Percentiles rank a stretch among this genome's conserved stretches.
phyloP scores from a whole-genome alignment of 257 asterid genomes.

The Henckelia pumila region DNA sequence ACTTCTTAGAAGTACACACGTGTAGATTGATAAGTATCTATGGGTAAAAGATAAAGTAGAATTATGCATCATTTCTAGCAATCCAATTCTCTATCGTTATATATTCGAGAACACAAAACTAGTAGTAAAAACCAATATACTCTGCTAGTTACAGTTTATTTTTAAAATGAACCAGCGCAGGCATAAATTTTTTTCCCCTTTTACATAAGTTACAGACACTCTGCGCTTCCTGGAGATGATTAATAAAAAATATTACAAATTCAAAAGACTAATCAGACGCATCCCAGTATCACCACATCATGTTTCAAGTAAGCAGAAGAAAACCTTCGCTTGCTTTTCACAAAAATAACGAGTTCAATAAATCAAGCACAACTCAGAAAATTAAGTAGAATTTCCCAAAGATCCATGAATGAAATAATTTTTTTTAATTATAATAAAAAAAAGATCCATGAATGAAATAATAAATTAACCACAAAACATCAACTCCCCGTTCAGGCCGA shows the following conservation, averaged over 20 bases:
- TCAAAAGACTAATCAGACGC: background rate
- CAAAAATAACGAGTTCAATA: too few species aligned
- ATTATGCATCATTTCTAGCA: background rate
- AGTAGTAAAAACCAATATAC: background rate
- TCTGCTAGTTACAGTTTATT: too few species aligned
- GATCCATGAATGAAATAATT: too few species aligned
- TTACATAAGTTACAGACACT: background rate
- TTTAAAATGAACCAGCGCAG: background rate
- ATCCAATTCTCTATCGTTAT: too few species aligned
- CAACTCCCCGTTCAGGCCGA: too few species aligned
- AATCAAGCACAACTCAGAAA: too few species aligned
- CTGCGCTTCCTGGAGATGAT: background rate
- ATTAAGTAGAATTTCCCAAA: too few species aligned
- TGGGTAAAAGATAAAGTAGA: background rate
- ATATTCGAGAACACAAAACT: background rate
- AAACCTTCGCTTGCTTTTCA: background rate
- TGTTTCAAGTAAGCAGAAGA: background rate
- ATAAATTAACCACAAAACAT: too few species aligned
- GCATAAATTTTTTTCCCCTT: background rate
- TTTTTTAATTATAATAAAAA: too few species aligned
- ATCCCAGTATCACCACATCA: background rate
- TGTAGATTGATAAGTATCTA: background rate
- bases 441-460: too few species aligned
- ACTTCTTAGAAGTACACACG: background rate
- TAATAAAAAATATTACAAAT: too few species aligned